phyloP scores from a whole-genome alignment of 1,284 basidiomycete genomes.

The Mrakiaceae sp. region DNA sequence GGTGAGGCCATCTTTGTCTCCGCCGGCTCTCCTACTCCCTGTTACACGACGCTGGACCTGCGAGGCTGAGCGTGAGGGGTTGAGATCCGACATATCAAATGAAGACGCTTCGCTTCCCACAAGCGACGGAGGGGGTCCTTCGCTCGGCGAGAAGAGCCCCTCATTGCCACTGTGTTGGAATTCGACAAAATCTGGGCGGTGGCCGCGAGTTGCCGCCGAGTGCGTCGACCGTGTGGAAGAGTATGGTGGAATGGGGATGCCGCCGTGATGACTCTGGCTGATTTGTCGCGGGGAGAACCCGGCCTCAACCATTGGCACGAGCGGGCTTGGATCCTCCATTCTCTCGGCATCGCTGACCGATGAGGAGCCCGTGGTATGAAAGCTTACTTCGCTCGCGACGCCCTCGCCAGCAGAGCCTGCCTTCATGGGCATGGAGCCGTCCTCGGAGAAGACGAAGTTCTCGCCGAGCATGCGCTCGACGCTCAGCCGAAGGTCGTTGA shows the following conservation, averaged over 20 bases:
- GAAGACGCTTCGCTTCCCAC: constrained; percentile 1
- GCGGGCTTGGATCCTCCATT: not conserved
- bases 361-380: too few species aligned
- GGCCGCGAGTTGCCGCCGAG: too few species aligned
- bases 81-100: constrained; percentile 14
- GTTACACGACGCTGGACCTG: constrained; percentile 7
- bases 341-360: not conserved
- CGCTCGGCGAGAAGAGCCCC: not conserved
- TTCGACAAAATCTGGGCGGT: too few species aligned
- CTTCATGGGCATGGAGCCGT: too few species aligned
- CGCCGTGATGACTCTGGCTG: not conserved
- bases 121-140: not conserved
- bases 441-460: not conserved
- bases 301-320: not conserved
- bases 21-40: too few species aligned
- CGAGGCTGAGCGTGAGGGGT: constrained; percentile 13
- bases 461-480: constrained; percentile 12
- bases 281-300: not conserved
- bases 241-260: too few species aligned
- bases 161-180: too few species aligned
- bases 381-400: too few species aligned
- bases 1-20: not conserved
- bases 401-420: too few species aligned
- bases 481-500: constrained; percentile 7
- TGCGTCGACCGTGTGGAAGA: too few species aligned